Evolutionary conservation across 1,284 basidiomycete species (phyloP).

Genomic region (Golubevia pallescens): DNA sequence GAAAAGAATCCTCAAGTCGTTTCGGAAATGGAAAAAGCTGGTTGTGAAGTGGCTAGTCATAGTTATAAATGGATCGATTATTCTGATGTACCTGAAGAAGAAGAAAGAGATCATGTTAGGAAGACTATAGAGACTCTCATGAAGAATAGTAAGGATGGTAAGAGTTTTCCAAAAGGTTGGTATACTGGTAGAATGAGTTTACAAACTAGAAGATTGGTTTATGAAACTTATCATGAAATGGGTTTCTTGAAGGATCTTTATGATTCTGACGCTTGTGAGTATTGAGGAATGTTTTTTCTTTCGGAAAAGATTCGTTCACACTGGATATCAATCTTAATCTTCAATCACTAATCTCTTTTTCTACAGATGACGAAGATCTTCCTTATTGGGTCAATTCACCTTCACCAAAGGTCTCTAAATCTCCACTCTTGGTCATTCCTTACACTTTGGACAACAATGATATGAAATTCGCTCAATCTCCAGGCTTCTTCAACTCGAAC

Average conservation of each 20-base stretch:
- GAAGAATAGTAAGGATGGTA: conserved; percentile 34
- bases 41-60: conserved; percentile 64
- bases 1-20: conserved; percentile 62
- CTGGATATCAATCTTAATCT: neutral
- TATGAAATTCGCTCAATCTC: conserved; percentile 64
- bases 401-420: conserved; percentile 9
- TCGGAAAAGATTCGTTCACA: conserved; percentile 27
- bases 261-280: conserved; percentile 43
- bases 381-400: conserved; percentile 65
- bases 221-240: conserved; percentile 45
- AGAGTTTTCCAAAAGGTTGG: conserved; percentile 62
- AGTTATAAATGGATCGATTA: conserved; percentile 65
- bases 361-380: conserved; percentile 64
- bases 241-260: conserved; percentile 45
- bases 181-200: conserved; percentile 65
- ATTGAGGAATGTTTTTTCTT: too few species aligned
- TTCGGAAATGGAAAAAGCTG: conserved; percentile 50
- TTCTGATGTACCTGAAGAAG: conserved; percentile 42
- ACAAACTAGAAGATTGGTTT: conserved; percentile 56
- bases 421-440: conserved; percentile 60
- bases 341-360: conserved; percentile 5
- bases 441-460: conserved; percentile 64
- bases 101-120: conserved; percentile 58
- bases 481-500: conserved; percentile 64
- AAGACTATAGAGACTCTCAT: conserved; percentile 60